A percentile compares a stretch with the other conserved stretches of the same genome.
These are phyloP conservation scores for Clarireedia hainanense DNA, from an alignment of 2,329 filamentous ascomycete species.

Conservation along the genomic window DNA sequence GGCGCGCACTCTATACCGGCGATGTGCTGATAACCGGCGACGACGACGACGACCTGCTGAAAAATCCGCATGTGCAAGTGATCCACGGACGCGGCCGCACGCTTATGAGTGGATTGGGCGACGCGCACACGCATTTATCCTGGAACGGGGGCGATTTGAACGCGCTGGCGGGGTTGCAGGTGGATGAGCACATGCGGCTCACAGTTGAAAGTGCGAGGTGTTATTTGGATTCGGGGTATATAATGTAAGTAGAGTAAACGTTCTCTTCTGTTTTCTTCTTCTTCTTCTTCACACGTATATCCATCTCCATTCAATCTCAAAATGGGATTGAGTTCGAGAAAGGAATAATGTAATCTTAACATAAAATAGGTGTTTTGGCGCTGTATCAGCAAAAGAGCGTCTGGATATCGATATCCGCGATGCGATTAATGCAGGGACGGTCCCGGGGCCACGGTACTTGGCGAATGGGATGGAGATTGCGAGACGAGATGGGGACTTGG, in stretches of 20 bases:
- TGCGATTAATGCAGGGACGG: constrained; percentile 40
- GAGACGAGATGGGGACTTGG: constrained; percentile 36
- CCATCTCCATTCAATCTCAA: not conserved
- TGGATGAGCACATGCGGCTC: constrained; percentile 37
- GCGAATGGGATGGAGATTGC: constrained; percentile 44
- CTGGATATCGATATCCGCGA: constrained; percentile 39
- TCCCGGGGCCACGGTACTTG: constrained; percentile 40
- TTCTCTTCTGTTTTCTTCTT: no score
- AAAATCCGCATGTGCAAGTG: not conserved
- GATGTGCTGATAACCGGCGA: not conserved
- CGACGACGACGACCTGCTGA: not conserved
- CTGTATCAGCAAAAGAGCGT: constrained; percentile 19
- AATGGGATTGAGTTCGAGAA: not conserved
- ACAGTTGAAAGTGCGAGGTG: constrained; percentile 29
- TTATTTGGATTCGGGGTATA: constrained; percentile 42
- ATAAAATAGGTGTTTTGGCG: constrained; percentile 18
- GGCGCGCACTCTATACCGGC: not conserved
- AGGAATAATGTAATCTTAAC: no score
- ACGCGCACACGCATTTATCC: constrained; percentile 41
- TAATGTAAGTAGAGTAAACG: constrained; percentile 29
- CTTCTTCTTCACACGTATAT: not conserved
- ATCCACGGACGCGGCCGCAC: constrained; percentile 29
- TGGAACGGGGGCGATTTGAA: constrained; percentile 40
- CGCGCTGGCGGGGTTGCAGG: constrained; percentile 33
- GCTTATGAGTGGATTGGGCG: constrained; percentile 41